Base-by-base conservation (phyloP, 75 land plant genomes). In the Cupressus sempervirens region DNA sequence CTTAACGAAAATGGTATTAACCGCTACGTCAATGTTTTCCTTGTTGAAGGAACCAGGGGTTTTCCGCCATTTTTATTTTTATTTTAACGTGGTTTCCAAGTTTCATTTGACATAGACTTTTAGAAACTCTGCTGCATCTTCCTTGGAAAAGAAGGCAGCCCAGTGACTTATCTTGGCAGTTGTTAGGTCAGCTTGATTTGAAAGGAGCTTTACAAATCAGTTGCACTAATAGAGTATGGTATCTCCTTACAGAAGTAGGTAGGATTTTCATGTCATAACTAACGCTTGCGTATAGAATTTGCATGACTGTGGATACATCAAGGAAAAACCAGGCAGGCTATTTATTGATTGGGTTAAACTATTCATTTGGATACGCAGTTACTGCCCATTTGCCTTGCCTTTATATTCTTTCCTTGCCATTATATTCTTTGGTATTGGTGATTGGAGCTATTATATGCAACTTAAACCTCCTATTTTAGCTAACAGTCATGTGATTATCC, bases 201-300 rank as follows among this genome's bases (percentile, higher is more conserved):
- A 26, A 62, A 1, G 26, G 67, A 62, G 29, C n/a, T 7, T n/a
- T 62, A 20, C 67, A 62, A 23, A 50, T 50, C 53, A 50, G 53
- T 50, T 50, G 14, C 53, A 50, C n/a, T n/a, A n/a, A 15, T 56
- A 56, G 62, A 20, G 62, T 56, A 4, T 56, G 62, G 20, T 18
- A 56, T 18, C 20, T 56, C 62, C 62, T 18, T 56, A 14, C 62
- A 7, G 26, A 23, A 23, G 67, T 62, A 62, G 67, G 67, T 62
- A 62, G 20, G 67, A 62, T 62, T 62, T 62, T 62, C 67, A 62
- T 62, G 32, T 72, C 74, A 32, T 72, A 72, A 72, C 74, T 72
- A 32, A 35, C 30, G 35, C 74, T 72, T 72, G 32, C 35, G 35
- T 72, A 29, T 32, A 29, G 74, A 72, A 72, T 72, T 32, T 23